Conservation (phyloP, 2,329 filamentous ascomycete genomes). For the Phyllosticta capitalensis region DNA sequence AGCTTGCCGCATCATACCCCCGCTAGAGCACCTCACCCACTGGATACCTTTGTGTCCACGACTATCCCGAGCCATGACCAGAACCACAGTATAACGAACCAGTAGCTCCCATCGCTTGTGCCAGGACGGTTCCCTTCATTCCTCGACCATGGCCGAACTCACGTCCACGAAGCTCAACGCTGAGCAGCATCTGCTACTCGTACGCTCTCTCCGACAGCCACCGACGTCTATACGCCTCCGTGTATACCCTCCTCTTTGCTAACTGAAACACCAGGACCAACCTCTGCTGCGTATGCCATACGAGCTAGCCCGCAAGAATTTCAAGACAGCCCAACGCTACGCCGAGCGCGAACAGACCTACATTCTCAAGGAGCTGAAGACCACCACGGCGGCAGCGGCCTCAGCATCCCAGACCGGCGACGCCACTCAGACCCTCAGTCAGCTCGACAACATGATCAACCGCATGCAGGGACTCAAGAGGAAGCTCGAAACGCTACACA, state of each 20-base stretch:
- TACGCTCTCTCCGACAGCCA: constrained; percentile 28
- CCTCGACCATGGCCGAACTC: constrained; percentile 35
- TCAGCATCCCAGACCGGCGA: constrained; percentile 40
- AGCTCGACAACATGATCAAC: constrained; percentile 74
- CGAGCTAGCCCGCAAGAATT: constrained; percentile 88
- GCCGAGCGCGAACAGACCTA: constrained; percentile 62
- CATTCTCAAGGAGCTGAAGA: constrained; percentile 49
- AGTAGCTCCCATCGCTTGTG: background rate
- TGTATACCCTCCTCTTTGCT: constrained; percentile 3
- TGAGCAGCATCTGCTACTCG: constrained; percentile 65
- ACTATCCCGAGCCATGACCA: background rate
- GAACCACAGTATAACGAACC: background rate
- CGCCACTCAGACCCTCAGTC: constrained; percentile 50
- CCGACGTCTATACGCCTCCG: constrained; percentile 1
- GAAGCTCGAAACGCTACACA: constrained; percentile 67
- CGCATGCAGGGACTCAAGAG: constrained; percentile 81
- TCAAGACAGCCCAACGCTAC: constrained; percentile 71
- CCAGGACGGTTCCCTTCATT: background rate
- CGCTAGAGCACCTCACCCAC: background rate
- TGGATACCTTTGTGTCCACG: background rate
- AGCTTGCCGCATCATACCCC: background rate
- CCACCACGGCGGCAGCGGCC: constrained; percentile 52
- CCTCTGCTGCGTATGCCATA: constrained; percentile 85
- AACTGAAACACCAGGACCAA: constrained; percentile 60
- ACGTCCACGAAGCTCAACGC: constrained; percentile 60